Evolutionary conservation across 192 early-diverging fungal species (phyloP).

Genomic region (Rhizophagus clarus): DNA sequence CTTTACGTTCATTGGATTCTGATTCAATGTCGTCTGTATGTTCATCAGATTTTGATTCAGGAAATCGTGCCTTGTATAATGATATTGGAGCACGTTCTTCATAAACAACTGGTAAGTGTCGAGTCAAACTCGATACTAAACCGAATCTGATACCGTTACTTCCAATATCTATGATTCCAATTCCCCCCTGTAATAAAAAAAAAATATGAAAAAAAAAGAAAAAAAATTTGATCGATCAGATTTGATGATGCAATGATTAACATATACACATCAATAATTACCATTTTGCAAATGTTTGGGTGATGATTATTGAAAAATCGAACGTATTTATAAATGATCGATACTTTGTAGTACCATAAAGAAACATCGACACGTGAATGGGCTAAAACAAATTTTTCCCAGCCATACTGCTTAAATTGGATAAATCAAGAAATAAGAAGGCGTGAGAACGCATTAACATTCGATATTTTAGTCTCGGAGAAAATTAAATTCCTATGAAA

Average conservation of each 20-base stretch:
- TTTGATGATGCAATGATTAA: not conserved
- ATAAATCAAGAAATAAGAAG: too few relatives aligned
- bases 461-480: too few relatives aligned
- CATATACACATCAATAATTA: too few relatives aligned
- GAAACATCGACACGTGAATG: too few relatives aligned
- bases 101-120: slow-evolving; percentile 54
- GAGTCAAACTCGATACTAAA: slow-evolving; percentile 46
- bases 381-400: too few relatives aligned
- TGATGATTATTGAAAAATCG: too few relatives aligned
- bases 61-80: slow-evolving; percentile 49
- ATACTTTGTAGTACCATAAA: too few relatives aligned
- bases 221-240: not conserved
- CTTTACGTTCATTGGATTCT: not conserved
- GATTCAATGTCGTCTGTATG: not conserved
- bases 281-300: too few relatives aligned
- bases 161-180: slow-evolving; percentile 59
- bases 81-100: slow-evolving; percentile 62
- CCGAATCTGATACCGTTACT: slow-evolving; percentile 63
- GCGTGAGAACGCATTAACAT: too few relatives aligned
- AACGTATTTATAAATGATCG: too few relatives aligned
- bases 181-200: not conserved
- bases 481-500: too few relatives aligned
- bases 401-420: too few relatives aligned
- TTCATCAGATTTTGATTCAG: not conserved
- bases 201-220: not conserved